Percentiles rank a stretch among this genome's conserved stretches.
Conservation (phyloP, 1,139 yeast species). For the Yamadazyma siamensis region DNA sequence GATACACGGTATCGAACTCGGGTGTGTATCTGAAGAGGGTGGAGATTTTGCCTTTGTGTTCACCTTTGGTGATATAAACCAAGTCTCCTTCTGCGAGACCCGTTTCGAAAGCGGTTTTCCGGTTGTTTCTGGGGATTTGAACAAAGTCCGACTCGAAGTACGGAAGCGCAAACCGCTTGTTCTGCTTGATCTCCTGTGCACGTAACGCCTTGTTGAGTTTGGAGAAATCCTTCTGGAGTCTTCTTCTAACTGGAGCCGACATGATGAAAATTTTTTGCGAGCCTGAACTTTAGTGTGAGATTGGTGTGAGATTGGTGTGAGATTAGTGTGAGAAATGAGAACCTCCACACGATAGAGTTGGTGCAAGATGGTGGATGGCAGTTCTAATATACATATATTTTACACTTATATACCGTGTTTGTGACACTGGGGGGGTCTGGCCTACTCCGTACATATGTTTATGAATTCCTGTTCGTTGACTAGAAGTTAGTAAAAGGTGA, state of each 20-base stretch:
- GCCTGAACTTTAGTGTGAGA: conserved; percentile 1
- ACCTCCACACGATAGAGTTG: too few species aligned
- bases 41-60: conserved; percentile 68
- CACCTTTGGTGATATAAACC: conserved; percentile 60
- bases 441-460: conserved; percentile 73
- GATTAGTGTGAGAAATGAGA: not conserved
- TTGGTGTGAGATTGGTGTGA: not conserved
- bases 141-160: conserved; percentile 28
- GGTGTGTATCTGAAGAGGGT: conserved; percentile 36
- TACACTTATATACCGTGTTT: too few species aligned
- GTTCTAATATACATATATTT: too few species aligned
- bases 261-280: conserved; percentile 17
- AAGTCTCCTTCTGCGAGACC: conserved; percentile 43
- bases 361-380: too few species aligned
- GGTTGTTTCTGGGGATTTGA: conserved; percentile 23
- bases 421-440: too few species aligned
- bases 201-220: conserved; percentile 30
- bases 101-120: conserved; percentile 25
- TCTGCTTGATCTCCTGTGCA: conserved; percentile 21
- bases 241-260: conserved; percentile 39
- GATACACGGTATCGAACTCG: conserved; percentile 30
- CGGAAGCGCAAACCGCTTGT: conserved; percentile 32
- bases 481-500: conserved; percentile 16
- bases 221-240: conserved; percentile 37
- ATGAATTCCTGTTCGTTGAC: conserved; percentile 90